Base-by-base conservation (phyloP, 2,329 filamentous ascomycete species). In the Alternaria triticina region DNA sequence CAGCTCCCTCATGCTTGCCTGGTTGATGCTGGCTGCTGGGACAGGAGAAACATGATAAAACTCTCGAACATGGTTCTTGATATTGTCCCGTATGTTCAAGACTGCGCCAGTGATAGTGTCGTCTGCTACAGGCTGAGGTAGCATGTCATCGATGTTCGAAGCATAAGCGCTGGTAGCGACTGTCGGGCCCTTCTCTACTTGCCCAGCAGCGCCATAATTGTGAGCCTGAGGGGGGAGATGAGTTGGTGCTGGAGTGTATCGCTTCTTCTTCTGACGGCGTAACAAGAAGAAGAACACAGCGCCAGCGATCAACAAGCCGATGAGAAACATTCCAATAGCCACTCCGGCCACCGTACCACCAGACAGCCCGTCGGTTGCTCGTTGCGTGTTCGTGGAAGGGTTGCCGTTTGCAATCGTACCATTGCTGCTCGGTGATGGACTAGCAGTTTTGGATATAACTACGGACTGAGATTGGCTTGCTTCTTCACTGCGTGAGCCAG, bases 41-140 rank as follows among this genome's bases (percentile, higher is more conserved):
- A 68, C 47, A 0, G 64, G 40, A 3, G 50, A 60, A 3, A 62
- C 56, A 30, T 71, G 66, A 17, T 71, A 75, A 54, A 68, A 75
- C 0, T 51, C 67, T 22, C 65, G 69, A 8, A 69, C 67, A 33
- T 75, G 70, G 49, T 74, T 71, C 33, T 73, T 75, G 66, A 75
- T 72, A 15, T 63, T 68, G 51, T 73, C 70, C 3, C 70, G 68
- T 28, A 75, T 69, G 44, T 61, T 70, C n/a, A 71, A 72, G 9
- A 67, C 44, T n/a, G 68, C 62, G 3, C 56, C 54, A 3, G 60
- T 69, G 40, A 75, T 71, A 0, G 65, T 61, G n/a, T 69, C 65
- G 52, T 75, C 73, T 28, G 70, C 64, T 5, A 56, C 63, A 4
- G 72, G 72, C 25, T 74, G 72, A 0, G 72, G 72, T 11, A 74